Evolutionary conservation across 2,329 filamentous ascomycete genomes (phyloP), one percentile per base, ranked within the genome.

Genomic region (Sordariomycetes sp.): DNA sequence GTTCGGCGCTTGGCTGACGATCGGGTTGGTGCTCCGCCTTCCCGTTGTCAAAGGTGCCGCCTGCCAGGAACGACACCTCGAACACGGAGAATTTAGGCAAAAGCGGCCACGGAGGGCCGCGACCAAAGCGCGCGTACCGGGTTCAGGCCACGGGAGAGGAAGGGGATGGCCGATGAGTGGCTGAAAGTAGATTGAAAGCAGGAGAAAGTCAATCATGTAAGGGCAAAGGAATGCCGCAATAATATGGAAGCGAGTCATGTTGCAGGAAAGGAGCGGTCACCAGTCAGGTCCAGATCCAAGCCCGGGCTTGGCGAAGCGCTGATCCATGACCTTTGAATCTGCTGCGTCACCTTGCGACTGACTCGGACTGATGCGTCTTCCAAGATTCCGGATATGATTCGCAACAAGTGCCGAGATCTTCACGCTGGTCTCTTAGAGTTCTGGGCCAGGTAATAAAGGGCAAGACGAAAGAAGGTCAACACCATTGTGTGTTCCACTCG

Each of bases 51-150:
- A 34, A 46, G n/a, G 50, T 4, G n/a, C 20, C 20, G 20, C 32
- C 6, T 2, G 32, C 50, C 50, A 58, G 56, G 50, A 58, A 58
- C 48, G 28, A 24, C 16, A n/a, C 22, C 14, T 22, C 53, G 20
- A n/a, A 14, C 40, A 32, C 56, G 56, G 56, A 53, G 56, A 58
- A 53, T 53, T 58, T 58, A 58, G 55, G 48, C 56, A 58, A 58
- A 58, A 57, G 43, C 55, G 35, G 55, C 48, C 43, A 37, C 16
- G 18, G 34, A 22, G 32, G 2, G 32, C 35, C 25, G 46, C 10
- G 56, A 32, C 22, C 32, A 57, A 35, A 40, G 32, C 46, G 43
- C 16, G 55, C 14, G 20, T 50, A 58, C 56, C 56, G n/a, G 56
- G 50, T 58, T 53, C 35, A 46, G 50, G 40, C 37, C 34, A 28